Evolutionary conservation across 2,329 filamentous ascomycete species (phyloP).

Genomic region (Reticulascus tulasneorum): DNA sequence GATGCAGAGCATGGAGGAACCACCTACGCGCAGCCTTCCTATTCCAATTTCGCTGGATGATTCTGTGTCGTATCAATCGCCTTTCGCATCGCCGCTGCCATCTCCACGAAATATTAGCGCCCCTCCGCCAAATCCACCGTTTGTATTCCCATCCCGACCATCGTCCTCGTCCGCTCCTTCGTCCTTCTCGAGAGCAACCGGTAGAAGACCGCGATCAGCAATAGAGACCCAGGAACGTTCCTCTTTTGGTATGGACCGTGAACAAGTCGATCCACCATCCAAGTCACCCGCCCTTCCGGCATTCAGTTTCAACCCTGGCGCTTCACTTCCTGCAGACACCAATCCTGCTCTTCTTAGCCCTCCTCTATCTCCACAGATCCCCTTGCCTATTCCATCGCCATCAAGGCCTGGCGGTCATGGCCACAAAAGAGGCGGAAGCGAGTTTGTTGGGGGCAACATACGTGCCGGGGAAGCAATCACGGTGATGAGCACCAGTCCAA

Average conservation of each 20-base stretch:
- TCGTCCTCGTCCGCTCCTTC: constrained; percentile 44
- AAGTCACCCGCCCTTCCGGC: constrained; percentile 43
- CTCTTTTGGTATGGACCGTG: constrained; percentile 23
- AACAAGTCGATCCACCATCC: constrained; percentile 20
- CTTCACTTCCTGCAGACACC: constrained; percentile 27
- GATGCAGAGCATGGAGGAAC: constrained; percentile 7
- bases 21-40: constrained; percentile 19
- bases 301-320: constrained; percentile 55
- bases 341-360: constrained; percentile 45
- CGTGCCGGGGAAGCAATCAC: constrained; percentile 55
- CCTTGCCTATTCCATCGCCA: constrained; percentile 49
- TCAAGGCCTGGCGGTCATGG: constrained; percentile 61
- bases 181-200: constrained; percentile 43
- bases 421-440: constrained; percentile 77
- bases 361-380: constrained; percentile 49
- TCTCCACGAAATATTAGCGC: constrained; percentile 31
- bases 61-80: constrained; percentile 18
- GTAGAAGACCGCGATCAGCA: constrained; percentile 49
- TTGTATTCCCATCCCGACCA: constrained; percentile 56
- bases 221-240: constrained; percentile 39
- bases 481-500: constrained; percentile 65
- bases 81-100: constrained; percentile 23
- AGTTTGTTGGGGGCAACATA: constrained; percentile 76
- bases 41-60: constrained; percentile 24
- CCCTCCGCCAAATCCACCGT: constrained; percentile 59